Base-by-base conservation (phyloP, 2,329 filamentous ascomycete species). In the Pseudopyricularia javanii region DNA sequence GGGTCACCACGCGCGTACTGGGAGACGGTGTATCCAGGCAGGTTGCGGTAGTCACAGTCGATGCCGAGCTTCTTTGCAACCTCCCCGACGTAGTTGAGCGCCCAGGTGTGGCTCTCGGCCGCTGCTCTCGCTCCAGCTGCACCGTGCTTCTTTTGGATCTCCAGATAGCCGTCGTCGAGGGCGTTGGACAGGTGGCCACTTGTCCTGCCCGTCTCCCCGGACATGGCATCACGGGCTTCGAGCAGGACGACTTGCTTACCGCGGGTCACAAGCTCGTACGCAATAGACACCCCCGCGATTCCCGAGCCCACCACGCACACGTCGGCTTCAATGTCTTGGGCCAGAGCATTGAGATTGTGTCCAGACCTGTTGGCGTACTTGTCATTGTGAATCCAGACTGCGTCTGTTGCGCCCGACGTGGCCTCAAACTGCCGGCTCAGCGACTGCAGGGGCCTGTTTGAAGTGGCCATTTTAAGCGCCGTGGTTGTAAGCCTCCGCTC, bases 61-160 rank as follows among this genome's bases (percentile, higher is more conserved):
- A 80, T 75, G 4, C 68, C 70, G 6, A 79, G 64, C 55, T 73
- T 60, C 53, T 68, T 64, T 0, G 70, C 64, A 2, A 81, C 65
- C 54, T 79, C 70, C 0, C 74, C 76, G 0, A 80, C 68, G 0
- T 68, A 69, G 22, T 75, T 66, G 11, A 79, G 58, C 0, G 76
- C 78, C 73, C 75, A 81, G 0, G 68, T 66, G 53, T 80, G 76
- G 26, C 74, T 78, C 15, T 80, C 74, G 0, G 74, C 76, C 0
- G 75, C 75, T 1, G 64, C 58, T 53, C 67, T 68, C 0, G 76
- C 76, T 1, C 74, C 74, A 0, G 69, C 62, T 20, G 71, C 61
- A 0, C 77, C 75, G 50, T 79, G 76, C 61, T 76, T 76, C 62
- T 71, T 71, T 7, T 67, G 67, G 51, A 80, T 77, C 24, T 70